Base-by-base conservation (phyloP, 2,329 filamentous ascomycete genomes). In the Rhexocercosporidium sp. region DNA sequence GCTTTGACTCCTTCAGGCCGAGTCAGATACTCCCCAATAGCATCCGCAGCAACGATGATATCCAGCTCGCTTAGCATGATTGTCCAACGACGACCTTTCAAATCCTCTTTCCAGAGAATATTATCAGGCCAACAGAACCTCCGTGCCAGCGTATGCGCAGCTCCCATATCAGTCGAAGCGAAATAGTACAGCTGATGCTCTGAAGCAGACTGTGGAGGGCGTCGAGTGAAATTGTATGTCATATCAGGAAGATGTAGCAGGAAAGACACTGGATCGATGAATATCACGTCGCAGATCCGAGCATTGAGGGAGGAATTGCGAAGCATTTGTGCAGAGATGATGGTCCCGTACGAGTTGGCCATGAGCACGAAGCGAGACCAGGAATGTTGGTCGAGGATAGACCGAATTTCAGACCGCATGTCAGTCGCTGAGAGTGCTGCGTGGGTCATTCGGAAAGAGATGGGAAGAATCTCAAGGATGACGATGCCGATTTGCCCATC, bases 71-170 rank as follows among this genome's bases (percentile, higher is more conserved):
- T 80, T 31, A 88, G 74, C 25, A 78, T 78, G 3, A 86, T 82
- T 1, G 84, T 83, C 12, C 83, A 78, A 20, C 34, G 74, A 73
- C 29, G 77, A 31, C 76, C 73, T 46, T 75, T 70, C 25, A 87
- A 74, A 60, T 86, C 82, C 41, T 87, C 82, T 71, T 84, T 84
- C 86, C 86, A 88, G 8, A 89, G 74, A 1, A 86, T 80, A 69
- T 86, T 88, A 69, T 88, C 80, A 16, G 77, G 78, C 86, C 87
- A 89, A 77, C 87, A 86, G 75, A 88, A 88, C 34, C 83, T 80
- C 12, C 86, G 79, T 7, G 81, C 81, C 0, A 88, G 77, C 0
- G 84, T 86, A 71, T 87, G 83, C 3, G 85, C 79, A 14, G 87
- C 81, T 57, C 84, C 82, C 71, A 85, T 84, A 68, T 89, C 85